Conservation (phyloP, 106 monocot species). For the Dioscorea alata region DNA sequence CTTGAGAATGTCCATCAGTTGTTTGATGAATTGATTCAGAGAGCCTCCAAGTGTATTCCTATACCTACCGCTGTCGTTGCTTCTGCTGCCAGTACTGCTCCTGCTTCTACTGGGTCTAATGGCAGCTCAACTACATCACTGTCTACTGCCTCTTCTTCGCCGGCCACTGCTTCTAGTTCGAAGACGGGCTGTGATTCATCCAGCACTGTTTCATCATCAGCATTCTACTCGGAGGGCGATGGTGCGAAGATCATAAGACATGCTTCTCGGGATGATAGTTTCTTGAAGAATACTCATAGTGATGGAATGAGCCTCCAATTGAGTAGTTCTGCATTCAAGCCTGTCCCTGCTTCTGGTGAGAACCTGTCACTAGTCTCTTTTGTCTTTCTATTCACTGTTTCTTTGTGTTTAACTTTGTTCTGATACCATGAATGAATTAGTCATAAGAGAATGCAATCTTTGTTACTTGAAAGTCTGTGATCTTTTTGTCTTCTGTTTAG, state of each 20-base stretch:
- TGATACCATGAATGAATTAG: not conserved
- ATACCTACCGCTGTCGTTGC: not conserved
- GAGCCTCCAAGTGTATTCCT: conserved; percentile 10
- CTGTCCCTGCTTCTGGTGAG: conserved; percentile 8
- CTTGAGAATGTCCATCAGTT: conserved; percentile 13
- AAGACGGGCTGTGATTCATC: not conserved
- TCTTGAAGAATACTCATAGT: not conserved
- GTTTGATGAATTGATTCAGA: conserved; percentile 34
- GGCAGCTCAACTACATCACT: too few relatives aligned
- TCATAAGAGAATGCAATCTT: too few relatives aligned
- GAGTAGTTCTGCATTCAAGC: not conserved
- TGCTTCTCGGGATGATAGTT: conserved; percentile 27
- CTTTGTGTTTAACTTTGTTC: not conserved
- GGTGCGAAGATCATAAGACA: not conserved
- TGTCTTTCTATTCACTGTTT: not conserved
- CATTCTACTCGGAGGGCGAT: not conserved
- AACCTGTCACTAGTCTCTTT: conserved; percentile 5
- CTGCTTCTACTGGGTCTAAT: too few relatives aligned
- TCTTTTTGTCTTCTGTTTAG: too few relatives aligned
- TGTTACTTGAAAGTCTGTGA: too few relatives aligned
- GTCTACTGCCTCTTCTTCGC: too few relatives aligned
- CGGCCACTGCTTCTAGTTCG: too few relatives aligned
- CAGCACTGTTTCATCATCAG: not conserved
- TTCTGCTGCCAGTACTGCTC: not conserved
- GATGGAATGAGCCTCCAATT: too few relatives aligned